phyloP scores from a whole-genome alignment of 2,329 filamentous ascomycete species.

The Talaromyces sp. region DNA sequence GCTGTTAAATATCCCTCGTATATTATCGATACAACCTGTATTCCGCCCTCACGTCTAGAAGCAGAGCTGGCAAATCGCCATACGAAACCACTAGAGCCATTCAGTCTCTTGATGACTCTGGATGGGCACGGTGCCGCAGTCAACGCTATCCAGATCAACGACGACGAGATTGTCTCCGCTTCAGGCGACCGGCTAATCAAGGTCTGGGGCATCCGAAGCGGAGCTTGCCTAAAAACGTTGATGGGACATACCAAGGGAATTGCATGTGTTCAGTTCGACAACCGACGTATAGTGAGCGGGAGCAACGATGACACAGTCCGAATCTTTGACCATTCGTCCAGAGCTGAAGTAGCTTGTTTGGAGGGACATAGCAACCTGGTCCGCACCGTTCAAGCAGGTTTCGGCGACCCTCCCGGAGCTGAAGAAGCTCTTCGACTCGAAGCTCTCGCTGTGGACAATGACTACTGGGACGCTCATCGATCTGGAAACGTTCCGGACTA shows the following conservation, averaged over 20 bases:
- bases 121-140: constrained; percentile 87
- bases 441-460: constrained; percentile 66
- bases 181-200: constrained; percentile 93
- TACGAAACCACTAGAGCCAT: constrained; percentile 54
- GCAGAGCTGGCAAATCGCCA: constrained; percentile 37
- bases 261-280: constrained; percentile 95
- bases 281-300: constrained; percentile 85
- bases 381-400: constrained; percentile 89
- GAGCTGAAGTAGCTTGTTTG: constrained; percentile 83
- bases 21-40: constrained; percentile 47
- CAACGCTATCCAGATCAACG: constrained; percentile 88
- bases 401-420: constrained; percentile 80
- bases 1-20: constrained; percentile 48
- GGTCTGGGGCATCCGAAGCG: constrained; percentile 84
- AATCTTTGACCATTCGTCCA: constrained; percentile 82
- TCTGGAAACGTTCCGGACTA: constrained; percentile 38
- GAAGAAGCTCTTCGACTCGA: constrained; percentile 67
- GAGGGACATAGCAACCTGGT: constrained; percentile 79
- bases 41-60: constrained; percentile 39
- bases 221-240: constrained; percentile 70
- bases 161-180: constrained; percentile 83
- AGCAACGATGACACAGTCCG: constrained; percentile 95
- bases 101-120: constrained; percentile 70
- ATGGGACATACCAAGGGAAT: constrained; percentile 91
- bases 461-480: constrained; percentile 59